phyloP scores from a whole-genome alignment of 352 stramenopile species.

The Elongisporangium prolatum region DNA sequence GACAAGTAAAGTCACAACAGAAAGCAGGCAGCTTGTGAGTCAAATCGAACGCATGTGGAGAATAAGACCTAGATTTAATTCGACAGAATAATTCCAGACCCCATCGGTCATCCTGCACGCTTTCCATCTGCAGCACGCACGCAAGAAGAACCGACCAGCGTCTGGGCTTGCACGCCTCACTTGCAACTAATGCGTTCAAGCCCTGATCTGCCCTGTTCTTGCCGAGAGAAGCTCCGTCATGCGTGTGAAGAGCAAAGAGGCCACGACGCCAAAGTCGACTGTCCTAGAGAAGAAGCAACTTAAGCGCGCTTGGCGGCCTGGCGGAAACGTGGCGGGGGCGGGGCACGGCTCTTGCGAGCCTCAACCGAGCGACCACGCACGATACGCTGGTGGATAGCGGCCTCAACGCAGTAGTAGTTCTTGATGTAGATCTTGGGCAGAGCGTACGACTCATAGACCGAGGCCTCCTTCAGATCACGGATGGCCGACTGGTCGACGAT shows the following conservation, averaged over 20 bases:
- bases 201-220: background rate
- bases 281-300: conserved; percentile 11
- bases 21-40: background rate
- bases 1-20: too few species aligned
- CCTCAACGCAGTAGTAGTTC: conserved; percentile 99
- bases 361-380: conserved; percentile 95
- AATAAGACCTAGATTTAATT: background rate
- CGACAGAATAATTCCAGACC: background rate
- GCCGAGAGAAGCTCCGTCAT: background rate
- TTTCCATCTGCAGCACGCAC: background rate
- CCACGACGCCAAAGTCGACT: background rate
- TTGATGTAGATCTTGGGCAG: conserved; percentile 99
- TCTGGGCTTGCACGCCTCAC: background rate
- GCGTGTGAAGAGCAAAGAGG: background rate
- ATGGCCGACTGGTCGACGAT: conserved; percentile 99
- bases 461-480: conserved; percentile 98
- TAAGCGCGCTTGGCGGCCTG: conserved; percentile 56
- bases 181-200: background rate
- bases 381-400: conserved; percentile 99
- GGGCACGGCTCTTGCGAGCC: conserved; percentile 91
- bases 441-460: conserved; percentile 98
- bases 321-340: conserved; percentile 84
- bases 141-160: background rate
- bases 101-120: background rate
- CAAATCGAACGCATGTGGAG: background rate